phyloP scores from a whole-genome alignment of 2,329 filamentous ascomycete genomes.

The Microdochium bolleyi region DNA sequence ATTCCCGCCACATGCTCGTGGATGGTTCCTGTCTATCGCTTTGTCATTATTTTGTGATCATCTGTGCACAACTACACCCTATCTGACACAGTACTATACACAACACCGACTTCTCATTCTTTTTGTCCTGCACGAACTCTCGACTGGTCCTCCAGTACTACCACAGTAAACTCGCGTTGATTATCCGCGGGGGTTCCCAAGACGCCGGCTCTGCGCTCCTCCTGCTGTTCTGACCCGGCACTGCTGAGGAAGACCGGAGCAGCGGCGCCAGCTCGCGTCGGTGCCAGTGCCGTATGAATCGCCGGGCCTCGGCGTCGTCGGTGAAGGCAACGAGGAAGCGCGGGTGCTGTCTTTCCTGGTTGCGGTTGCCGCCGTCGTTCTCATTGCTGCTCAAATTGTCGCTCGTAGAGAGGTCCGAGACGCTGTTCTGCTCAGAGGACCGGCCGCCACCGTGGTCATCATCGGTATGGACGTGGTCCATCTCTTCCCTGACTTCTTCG shows the following conservation, averaged over 20 bases:
- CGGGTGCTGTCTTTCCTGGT: conserved; percentile 26
- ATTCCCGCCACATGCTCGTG: no score
- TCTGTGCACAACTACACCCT: no score
- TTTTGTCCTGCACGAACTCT: no score
- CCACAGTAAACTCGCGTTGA: background rate
- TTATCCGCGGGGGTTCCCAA: background rate
- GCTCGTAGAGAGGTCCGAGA: conserved; percentile 1
- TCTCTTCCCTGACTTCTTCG: background rate
- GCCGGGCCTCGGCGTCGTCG: conserved; percentile 43
- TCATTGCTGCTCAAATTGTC: background rate
- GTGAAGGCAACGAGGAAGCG: conserved; percentile 49
- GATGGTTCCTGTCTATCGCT: no score
- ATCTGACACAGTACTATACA: no score
- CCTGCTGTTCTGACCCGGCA: background rate
- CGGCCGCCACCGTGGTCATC: conserved; percentile 1
- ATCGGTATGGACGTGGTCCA: background rate
- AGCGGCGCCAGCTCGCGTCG: conserved; percentile 22
- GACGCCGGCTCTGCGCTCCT: background rate
- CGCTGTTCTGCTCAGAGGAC: conserved; percentile 1
- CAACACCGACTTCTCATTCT: no score
- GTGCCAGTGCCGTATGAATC: conserved; percentile 38
- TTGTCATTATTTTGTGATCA: no score
- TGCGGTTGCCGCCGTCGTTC: conserved; percentile 10
- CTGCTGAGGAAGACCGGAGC: conserved; percentile 7
- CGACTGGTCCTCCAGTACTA: background rate